Base-by-base conservation (phyloP, 1,284 basidiomycete genomes). In the Ceraceosorus guamensis region DNA sequence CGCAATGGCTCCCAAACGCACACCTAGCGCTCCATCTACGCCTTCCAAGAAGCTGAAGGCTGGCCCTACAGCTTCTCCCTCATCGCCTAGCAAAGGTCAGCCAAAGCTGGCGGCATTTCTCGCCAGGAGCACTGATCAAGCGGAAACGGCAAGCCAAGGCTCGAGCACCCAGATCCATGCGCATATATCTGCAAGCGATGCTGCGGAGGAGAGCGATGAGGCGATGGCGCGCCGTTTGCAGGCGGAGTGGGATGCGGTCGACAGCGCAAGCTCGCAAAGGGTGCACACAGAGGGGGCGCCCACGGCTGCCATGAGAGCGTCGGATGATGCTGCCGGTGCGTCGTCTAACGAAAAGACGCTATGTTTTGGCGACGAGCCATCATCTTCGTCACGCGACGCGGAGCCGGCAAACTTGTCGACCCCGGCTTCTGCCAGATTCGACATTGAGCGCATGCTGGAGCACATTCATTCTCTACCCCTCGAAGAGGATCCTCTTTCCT, bases 401-500 rank as follows among this genome's bases (percentile, higher is more conserved):
- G n/a, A n/a, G n/a, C n/a, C n/a, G n/a, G n/a, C n/a, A n/a, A n/a
- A n/a, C n/a, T n/a, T n/a, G n/a, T n/a, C n/a, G n/a, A n/a, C n/a
- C n/a, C n/a, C n/a, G n/a, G n/a, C n/a, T n/a, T n/a, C n/a, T n/a
- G n/a, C n/a, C n/a, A n/a, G n/a, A n/a, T n/a, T n/a, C n/a, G n/a
- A n/a, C n/a, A n/a, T n/a, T n/a, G n/a, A n/a, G n/a, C n/a, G n/a
- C n/a, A n/a, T n/a, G n/a, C n/a, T n/a, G n/a, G n/a, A n/a, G n/a
- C n/a, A n/a, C n/a, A 62, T 58, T 0, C 56, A 55, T 16, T 50
- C 37, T 43, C 66, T 73, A 3, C 53, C 56, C 4, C 67, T 78
- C 34, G 64, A 67, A 37, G 65, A 70, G 11, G 72, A 77, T 47
- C 66, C 76, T 43, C 74, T 76, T 56, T 58, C 51, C 6, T 78